Base-by-base conservation (phyloP, 2,329 filamentous ascomycete species). In the Trichoderma atrobrunneum region DNA sequence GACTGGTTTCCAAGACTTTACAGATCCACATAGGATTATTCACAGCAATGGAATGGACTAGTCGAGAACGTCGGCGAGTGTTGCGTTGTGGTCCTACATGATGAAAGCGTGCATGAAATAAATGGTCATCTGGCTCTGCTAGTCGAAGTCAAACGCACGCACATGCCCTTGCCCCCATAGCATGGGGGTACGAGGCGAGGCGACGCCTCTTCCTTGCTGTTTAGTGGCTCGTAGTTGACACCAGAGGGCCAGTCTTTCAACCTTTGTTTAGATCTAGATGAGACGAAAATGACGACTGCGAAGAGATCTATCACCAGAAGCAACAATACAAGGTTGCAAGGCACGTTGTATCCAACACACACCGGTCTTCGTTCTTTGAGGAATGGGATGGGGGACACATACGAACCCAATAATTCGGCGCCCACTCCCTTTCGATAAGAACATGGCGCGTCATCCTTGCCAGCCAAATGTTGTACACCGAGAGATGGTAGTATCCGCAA, bases 111-210 rank as follows among this genome's bases (percentile, higher is more conserved):
- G 71, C 67, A 70, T 70, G 66, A 72, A 65, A 51, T 54, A 36
- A 54, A 62, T 48, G 67, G 67, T 70, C 67, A 70, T 70, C 67
- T 70, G 67, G 72, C 61, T 73, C 68, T 67, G 64, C 68, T 73
- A 71, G 61, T 67, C 72, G 34, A 68, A 71, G 34, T 48, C 72
- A 71, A 65, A 70, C 62, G 30, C 72, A 30, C 62, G 60, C 72
- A 24, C 68, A 59, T 73, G 51, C 59, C 62, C 61, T 54, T 39
- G n/a, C 32, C 61, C 63, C 63, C 48, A 59, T 30, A 16, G 24
- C 30, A 59, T 26, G 39, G 67, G 39, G 57, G 57, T 72, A 73
- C 69, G 69, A 72, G 69, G 63, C 43, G 60, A 63, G 69, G 59
- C 69, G 7, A 71, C 48, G 48, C 69, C 34, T 51, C 57, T 71